Conservation (phyloP, 306 rosid species). For the Echinosophora koreensis region DNA sequence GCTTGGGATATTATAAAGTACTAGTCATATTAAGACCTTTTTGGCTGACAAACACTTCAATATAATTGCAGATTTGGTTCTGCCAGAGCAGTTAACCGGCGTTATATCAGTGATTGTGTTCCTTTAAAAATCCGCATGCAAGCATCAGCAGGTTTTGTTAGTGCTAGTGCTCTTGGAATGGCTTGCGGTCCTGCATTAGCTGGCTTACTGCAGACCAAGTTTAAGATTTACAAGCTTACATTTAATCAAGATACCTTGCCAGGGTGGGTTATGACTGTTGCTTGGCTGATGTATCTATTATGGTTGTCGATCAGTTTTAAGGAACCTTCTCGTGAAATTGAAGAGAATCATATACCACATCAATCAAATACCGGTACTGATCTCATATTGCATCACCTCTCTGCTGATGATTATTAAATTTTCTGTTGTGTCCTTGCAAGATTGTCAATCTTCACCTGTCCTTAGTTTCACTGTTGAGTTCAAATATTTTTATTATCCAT, state of each 20-base stretch:
- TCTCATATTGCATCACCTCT: constrained; percentile 25
- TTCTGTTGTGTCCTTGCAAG: constrained; percentile 8
- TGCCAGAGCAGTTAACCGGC: constrained; percentile 94
- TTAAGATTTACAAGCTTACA: constrained; percentile 75
- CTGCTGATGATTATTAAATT: constrained; percentile 15
- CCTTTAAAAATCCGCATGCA: constrained; percentile 84
- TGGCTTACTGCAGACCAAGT: constrained; percentile 81
- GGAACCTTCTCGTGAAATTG: constrained; percentile 75
- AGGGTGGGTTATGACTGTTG: constrained; percentile 91
- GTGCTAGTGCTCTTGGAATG: constrained; percentile 98
- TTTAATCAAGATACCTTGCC: constrained; percentile 83
- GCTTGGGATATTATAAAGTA: constrained; percentile 15
- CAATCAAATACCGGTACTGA: constrained; percentile 67
- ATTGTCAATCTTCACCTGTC: constrained; percentile 1
- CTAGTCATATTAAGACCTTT: constrained; percentile 12
- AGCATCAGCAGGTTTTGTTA: constrained; percentile 94
- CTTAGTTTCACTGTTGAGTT: constrained; percentile 30
- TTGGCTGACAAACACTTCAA: constrained; percentile 14
- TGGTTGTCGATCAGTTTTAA: constrained; percentile 79
- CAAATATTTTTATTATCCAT: constrained; percentile 2
- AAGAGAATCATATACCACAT: constrained; percentile 44
- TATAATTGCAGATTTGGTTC: constrained; percentile 79
- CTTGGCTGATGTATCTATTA: constrained; percentile 81
- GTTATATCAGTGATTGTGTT: constrained; percentile 92
- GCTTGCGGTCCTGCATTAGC: constrained; percentile 97